Base-by-base conservation (phyloP, 495 filamentous ascomycete species). In the Symbiotaphrina buchneri region DNA sequence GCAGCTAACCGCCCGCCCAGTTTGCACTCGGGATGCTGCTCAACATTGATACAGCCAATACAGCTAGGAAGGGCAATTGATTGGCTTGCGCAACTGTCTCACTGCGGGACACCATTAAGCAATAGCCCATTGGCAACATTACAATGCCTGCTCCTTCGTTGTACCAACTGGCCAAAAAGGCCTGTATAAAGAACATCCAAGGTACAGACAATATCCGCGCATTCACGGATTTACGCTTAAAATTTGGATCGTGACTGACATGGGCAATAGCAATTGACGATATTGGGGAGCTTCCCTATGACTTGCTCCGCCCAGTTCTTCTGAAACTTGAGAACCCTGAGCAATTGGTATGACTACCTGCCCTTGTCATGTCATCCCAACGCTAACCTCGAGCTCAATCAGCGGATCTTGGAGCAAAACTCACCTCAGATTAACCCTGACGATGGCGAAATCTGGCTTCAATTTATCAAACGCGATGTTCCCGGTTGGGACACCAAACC, bases 381-480 rank as follows among this genome's bases (percentile, higher is more conserved):
- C 28, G 23, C 32, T 34, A 30, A 28, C 16, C 5, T 18, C 5
- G 7, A 19, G 14, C 14, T 14, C 2, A 15, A 14, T 27, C 18
- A 70, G 64, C 53, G 59, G 42, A 41, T 53, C 22, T 52, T 81
- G 35, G 75, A 82, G 48, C n/a, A 44, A 7, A 56, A 56, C 35
- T 77, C 64, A 6, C 74, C 76, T 4, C 74, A 81, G 32, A 54
- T 82, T 37, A 46, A 48, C 35, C 56, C 58, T 26, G 53, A 65
- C 25, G 59, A 68, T 36, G 54, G 47, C 19, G 74, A 79, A 40
- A 46, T 80, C 27, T 83, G 76, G 76, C 40, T 56, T 3, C 53
- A 59, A 7, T 65, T 81, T 45, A 75, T 83, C 44, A 65, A 61
- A 25, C 60, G 68, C 18, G 70, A 80, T 40, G 65, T 79, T 33